Evolutionary conservation across 2,329 filamentous ascomycete genomes (phyloP).

Genomic region (Diplodia scrobiculata): DNA sequence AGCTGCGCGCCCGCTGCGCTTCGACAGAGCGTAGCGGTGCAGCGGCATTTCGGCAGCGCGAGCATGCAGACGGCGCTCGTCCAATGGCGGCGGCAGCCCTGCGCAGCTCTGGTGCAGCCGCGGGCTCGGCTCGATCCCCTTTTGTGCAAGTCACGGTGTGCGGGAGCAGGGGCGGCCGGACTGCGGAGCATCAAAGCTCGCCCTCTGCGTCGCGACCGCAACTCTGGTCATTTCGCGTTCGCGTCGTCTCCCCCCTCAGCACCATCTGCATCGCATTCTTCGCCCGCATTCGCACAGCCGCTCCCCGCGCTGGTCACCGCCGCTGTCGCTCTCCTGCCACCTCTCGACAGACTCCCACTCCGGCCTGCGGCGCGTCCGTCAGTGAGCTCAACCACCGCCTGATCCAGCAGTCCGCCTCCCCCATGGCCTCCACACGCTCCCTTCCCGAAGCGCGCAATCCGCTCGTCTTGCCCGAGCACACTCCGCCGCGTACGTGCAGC

Average conservation of each 20-base stretch:
- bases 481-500: slow-evolving; percentile 62
- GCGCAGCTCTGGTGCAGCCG: slow-evolving; percentile 6
- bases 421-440: slow-evolving; percentile 47
- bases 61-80: background rate
- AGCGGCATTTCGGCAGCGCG: no score
- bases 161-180: slow-evolving; percentile 20
- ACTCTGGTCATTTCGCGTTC: slow-evolving; percentile 26
- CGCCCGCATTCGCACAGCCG: slow-evolving; percentile 14
- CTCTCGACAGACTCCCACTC: background rate
- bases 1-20: background rate
- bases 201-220: slow-evolving; percentile 22
- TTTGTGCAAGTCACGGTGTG: slow-evolving; percentile 25
- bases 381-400: slow-evolving; percentile 13
- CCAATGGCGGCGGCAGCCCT: slow-evolving; percentile 1
- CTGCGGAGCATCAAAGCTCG: slow-evolving; percentile 25
- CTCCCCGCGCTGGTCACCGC: slow-evolving; percentile 9
- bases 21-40: background rate
- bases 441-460: slow-evolving; percentile 67
- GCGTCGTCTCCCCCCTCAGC: slow-evolving; percentile 20
- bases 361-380: slow-evolving; percentile 19
- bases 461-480: slow-evolving; percentile 62
- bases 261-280: slow-evolving; percentile 19
- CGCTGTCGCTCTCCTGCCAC: slow-evolving; percentile 3
- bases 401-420: background rate
- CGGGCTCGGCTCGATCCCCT: slow-evolving; percentile 25